A percentile compares a stretch with the other conserved stretches of the same genome.
Evolutionary conservation across 208 protist species (phyloP).

Genomic region (Endotrypanum monterogeii): DNA sequence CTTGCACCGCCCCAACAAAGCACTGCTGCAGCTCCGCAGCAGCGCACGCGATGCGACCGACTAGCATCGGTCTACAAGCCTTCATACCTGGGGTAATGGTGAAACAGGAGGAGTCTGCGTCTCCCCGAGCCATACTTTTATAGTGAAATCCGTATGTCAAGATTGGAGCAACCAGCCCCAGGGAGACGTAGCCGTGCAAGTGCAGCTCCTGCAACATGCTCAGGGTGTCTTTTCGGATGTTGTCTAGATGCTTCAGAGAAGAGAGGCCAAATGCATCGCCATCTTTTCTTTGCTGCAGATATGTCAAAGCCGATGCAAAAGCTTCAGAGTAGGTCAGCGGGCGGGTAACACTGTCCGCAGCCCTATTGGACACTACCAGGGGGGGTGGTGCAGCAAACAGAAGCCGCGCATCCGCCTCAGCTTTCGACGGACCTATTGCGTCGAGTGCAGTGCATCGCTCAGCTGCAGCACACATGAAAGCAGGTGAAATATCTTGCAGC

Average conservation of each 20-base stretch:
- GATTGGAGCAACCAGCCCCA: slow-evolving; percentile 18
- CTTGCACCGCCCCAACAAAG: slow-evolving; percentile 12
- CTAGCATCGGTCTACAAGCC: slow-evolving; percentile 14
- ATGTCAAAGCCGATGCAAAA: slow-evolving; percentile 21
- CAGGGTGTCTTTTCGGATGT: slow-evolving; percentile 5
- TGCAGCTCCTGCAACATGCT: slow-evolving; percentile 14
- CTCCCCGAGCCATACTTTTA: slow-evolving; percentile 18
- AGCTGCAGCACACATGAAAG: background rate
- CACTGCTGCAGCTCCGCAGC: slow-evolving; percentile 24
- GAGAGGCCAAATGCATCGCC: background rate
- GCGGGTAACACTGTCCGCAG: background rate
- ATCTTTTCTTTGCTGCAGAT: slow-evolving; percentile 8
- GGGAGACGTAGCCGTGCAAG: slow-evolving; percentile 18
- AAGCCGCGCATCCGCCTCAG: background rate
- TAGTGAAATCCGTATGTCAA: slow-evolving; percentile 20
- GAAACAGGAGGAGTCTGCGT: slow-evolving; percentile 18
- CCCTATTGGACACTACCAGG: background rate
- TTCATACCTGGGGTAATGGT: slow-evolving; percentile 18
- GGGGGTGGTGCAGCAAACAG: background rate
- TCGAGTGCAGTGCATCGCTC: background rate
- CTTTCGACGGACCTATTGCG: background rate
- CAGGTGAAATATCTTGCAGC: background rate
- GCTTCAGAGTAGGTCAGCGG: slow-evolving; percentile 5
- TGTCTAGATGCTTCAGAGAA: slow-evolving; percentile 12
- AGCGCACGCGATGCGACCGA: slow-evolving; percentile 9